Conservation (phyloP, 495 filamentous ascomycete genomes). For the Viridothelium virens region DNA sequence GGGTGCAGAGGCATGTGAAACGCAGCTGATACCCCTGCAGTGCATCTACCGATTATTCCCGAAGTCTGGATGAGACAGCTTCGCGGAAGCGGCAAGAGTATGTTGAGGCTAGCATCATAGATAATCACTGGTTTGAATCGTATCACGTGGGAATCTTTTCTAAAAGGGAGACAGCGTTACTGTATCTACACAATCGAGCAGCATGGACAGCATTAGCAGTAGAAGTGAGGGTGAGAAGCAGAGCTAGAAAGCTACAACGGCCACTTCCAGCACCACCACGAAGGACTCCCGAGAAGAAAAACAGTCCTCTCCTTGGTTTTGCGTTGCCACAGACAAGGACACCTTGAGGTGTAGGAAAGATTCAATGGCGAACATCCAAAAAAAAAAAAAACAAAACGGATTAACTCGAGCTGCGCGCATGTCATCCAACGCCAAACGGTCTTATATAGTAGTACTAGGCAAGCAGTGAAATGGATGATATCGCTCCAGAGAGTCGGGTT, state of each 20-base stretch:
- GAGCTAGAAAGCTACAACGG: background rate
- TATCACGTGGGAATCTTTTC: background rate
- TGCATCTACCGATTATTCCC: no score
- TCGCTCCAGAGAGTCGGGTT: background rate
- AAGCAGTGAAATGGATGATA: conserved; percentile 7
- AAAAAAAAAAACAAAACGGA: background rate
- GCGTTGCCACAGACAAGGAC: background rate
- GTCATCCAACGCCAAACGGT: conserved; percentile 11
- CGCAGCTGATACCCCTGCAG: background rate
- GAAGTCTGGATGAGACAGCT: no score
- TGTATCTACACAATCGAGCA: conserved; percentile 9
- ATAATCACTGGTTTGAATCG: no score
- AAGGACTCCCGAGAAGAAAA: background rate
- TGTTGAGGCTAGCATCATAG: no score
- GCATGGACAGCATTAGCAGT: background rate
- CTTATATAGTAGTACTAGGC: background rate
- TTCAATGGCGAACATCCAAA: conserved; percentile 1
- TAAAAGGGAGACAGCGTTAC: background rate
- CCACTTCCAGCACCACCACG: background rate
- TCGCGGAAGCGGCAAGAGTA: no score
- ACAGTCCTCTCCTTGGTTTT: background rate
- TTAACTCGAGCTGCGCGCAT: background rate
- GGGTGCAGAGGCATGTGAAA: background rate
- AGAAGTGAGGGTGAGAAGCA: background rate
- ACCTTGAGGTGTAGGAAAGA: background rate